Percentiles rank a stretch among this genome's conserved stretches.
Evolutionary conservation across 129 eudicot genomes (phyloP).

Genomic region (Arctium minus): DNA sequence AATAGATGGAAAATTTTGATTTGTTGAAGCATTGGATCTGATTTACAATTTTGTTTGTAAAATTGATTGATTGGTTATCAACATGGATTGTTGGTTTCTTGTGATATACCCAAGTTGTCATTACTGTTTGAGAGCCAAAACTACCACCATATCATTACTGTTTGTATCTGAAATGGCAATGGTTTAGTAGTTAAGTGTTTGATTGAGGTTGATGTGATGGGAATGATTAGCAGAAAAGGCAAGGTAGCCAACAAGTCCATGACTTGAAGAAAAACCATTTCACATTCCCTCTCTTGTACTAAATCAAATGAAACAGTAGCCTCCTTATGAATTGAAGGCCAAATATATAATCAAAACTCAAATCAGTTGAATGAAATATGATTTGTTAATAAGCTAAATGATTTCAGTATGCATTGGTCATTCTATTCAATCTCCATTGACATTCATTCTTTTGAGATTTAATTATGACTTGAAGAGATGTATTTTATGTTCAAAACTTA

Average conservation of each 20-base stretch:
- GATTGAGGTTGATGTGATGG: too few species aligned
- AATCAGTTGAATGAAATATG: too few species aligned
- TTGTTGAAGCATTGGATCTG: slow-evolving; percentile 24
- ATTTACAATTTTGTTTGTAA: slow-evolving; percentile 23
- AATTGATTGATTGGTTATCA: neutral
- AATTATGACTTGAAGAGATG: neutral
- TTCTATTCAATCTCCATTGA: neutral
- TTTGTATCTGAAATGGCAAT: too few species aligned
- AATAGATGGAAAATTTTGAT: slow-evolving; percentile 13
- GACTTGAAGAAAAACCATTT: too few species aligned
- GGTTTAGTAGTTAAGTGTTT: too few species aligned
- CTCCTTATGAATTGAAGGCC: too few species aligned
- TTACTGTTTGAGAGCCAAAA: neutral
- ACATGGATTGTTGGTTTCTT: neutral
- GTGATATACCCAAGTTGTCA: neutral
- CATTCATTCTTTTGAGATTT: neutral
- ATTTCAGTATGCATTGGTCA: neutral
- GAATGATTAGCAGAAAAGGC: too few species aligned
- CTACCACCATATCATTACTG: neutral
- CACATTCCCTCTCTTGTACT: too few species aligned
- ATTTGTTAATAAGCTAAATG: too few species aligned
- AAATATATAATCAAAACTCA: too few species aligned
- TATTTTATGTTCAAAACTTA: neutral
- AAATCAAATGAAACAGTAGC: too few species aligned
- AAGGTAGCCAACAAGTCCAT: too few species aligned